phyloP scores from a whole-genome alignment of 306 rosid genomes.

The Cucurbita pepo region DNA sequence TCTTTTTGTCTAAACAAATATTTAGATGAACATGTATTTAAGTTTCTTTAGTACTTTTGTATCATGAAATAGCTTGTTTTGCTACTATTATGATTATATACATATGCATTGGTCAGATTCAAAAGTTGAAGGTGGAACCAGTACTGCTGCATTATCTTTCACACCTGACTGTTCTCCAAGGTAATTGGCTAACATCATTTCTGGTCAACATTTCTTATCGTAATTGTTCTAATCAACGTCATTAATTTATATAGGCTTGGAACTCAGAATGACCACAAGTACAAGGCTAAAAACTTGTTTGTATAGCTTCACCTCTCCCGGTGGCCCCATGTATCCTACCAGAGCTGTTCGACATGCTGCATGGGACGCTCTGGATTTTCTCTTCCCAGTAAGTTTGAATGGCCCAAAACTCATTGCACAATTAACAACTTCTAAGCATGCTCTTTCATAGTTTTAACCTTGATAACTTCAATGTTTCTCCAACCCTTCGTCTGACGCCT shows the following conservation, averaged over 20 bases:
- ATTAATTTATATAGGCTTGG: constrained; percentile 44
- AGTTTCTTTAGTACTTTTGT: neutral
- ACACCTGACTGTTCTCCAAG: constrained; percentile 56
- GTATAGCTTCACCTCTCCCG: constrained; percentile 90
- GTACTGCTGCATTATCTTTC: constrained; percentile 84
- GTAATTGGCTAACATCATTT: constrained; percentile 19
- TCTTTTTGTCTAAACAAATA: neutral
- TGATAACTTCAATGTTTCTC: neutral
- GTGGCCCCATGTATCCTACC: constrained; percentile 97
- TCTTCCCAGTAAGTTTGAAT: constrained; percentile 60
- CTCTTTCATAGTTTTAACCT: neutral
- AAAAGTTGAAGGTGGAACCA: constrained; percentile 89
- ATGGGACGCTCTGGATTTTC: constrained; percentile 83
- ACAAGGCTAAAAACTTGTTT: constrained; percentile 77
- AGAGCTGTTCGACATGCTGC: constrained; percentile 98
- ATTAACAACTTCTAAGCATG: neutral
- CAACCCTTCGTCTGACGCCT: neutral
- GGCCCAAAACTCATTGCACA: neutral
- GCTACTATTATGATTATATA: neutral
- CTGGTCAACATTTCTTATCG: neutral
- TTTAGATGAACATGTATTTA: neutral
- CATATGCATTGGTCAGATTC: constrained; percentile 43
- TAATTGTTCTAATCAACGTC: constrained; percentile 6
- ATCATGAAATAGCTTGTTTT: neutral
- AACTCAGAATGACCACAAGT: constrained; percentile 85